These are phyloP conservation scores for Leptosphaerulina australis DNA, from an alignment of 2,329 filamentous ascomycete genomes.

Conservation along the genomic window DNA sequence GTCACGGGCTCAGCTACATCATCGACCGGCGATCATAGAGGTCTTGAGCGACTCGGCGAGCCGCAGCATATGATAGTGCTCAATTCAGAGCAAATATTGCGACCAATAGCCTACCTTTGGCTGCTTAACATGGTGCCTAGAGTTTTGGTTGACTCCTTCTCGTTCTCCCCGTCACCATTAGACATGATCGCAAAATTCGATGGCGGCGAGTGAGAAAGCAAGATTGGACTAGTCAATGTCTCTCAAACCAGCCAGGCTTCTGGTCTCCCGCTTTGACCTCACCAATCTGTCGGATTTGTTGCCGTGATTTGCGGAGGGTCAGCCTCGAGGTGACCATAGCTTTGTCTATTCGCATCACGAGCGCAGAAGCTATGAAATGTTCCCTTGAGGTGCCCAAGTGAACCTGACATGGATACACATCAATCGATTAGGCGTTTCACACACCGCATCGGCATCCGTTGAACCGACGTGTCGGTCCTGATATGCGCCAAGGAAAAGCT, in stretches of 20 bases:
- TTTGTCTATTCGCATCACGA: slow-evolving; percentile 22
- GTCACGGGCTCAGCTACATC: slow-evolving; percentile 12
- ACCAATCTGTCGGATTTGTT: slow-evolving; percentile 24
- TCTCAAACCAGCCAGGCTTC: slow-evolving; percentile 20
- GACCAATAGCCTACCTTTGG: slow-evolving; percentile 7
- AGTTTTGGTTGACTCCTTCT: slow-evolving; percentile 9
- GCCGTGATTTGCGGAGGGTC: slow-evolving; percentile 25
- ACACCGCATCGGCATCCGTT: slow-evolving; percentile 23
- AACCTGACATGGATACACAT: slow-evolving; percentile 17
- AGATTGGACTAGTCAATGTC: slow-evolving; percentile 18
- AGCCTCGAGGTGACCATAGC: slow-evolving; percentile 33
- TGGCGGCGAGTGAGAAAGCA: slow-evolving; percentile 23
- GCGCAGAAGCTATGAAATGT: slow-evolving; percentile 18
- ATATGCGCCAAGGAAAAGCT: slow-evolving; percentile 30
- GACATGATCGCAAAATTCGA: slow-evolving; percentile 23
- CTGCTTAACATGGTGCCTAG: slow-evolving; percentile 4
- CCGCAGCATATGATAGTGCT: neutral
- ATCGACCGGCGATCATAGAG: slow-evolving; percentile 11
- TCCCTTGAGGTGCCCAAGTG: slow-evolving; percentile 21
- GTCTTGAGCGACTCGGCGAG: slow-evolving; percentile 1
- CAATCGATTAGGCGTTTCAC: slow-evolving; percentile 22
- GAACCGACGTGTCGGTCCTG: slow-evolving; percentile 25
- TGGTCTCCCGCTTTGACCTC: slow-evolving; percentile 26
- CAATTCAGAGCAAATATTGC: slow-evolving; percentile 10
- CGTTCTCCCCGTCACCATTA: slow-evolving; percentile 14